Base-by-base conservation (phyloP, 805 yeast genomes). In the Metschnikowia koreensis region DNA sequence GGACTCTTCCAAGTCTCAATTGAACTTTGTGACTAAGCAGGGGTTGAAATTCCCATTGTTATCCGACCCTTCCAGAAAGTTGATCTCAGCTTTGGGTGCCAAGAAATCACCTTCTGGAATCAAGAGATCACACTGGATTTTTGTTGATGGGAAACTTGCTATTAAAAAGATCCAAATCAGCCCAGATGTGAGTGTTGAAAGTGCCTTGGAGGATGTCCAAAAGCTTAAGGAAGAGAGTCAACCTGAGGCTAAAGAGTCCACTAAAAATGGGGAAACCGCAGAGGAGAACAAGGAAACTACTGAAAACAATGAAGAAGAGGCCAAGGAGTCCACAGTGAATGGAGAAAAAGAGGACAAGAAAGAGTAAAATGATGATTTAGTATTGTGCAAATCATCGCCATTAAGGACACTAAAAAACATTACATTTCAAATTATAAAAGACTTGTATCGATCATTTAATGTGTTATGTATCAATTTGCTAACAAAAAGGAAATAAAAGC, bases 41-140 rank as follows among this genome's bases (percentile, higher is more conserved):
- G 74, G 76, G 6, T 79, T 92, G 65, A 86, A 86, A 49, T 94
- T 83, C 62, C 83, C 82, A 50, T 75, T 93, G 60, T 73, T 94
- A 55, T 77, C 87, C 56, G 99, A 93, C 66, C 90, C 96, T 2
- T 61, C 79, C 41, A 82, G 80, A 64, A 76, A 81, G 58, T 75
- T 93, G 54, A 82, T 94, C 60, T 85, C 83, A 0, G 66, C 76
- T 2, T 74, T 94, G 55, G 97, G 97, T 6, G 97, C 96, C 22
- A 87, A 84, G 62, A 93, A 92, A 73, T 63, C 76, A 1, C 90
- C 96, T 33, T 69, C 75, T 16, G 96, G 96, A 6, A 81, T 87
- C 46, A 81, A 84, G 50, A 81, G 99, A 65, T 89, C 97, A n/a
- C 96, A 93, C 65, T 92, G 96, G 89, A 80, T 93, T 41, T 87